Evolutionary conservation across 805 yeast species (phyloP), one percentile per base, ranked within the genome.

Genomic region (Lipomyces starkeyi): DNA sequence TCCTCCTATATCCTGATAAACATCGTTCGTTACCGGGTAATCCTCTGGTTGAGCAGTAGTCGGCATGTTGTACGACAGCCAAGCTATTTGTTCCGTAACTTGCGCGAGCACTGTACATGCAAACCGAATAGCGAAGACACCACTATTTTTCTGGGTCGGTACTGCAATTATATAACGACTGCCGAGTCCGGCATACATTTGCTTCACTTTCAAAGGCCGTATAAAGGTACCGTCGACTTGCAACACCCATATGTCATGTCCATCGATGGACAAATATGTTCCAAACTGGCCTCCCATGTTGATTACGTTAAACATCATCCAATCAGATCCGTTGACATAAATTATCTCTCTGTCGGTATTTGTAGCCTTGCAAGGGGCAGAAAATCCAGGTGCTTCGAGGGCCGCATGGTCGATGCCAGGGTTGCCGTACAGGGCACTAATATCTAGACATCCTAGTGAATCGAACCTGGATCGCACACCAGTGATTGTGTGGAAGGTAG

Each of bases 121-220:
- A 35, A 59, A 58, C 22, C 68, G 59, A 61, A 69, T 71, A 57
- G 52, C 58, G 62, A 54, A 63, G 2, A 68, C 52, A 65, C 71
- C 69, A 81, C 90, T 61, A 83, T 91, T 61, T 83, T 83, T 64
- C 87, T 85, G 73, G 91, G 90, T 69, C 97, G 97, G 22, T 17
- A 65, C 65, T 8, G 58, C 37, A 20, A 65, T 37, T 17, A 57
- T n/a, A 40, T 47, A 65, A 14, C 68, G 65, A 22, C 53, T 43
- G 17, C 66, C 68, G 27, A 57, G 57, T 2, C 59, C 55, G 32
- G 37, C 58, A 22, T 25, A 29, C 17, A 65, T 6, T 27, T 57
- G 58, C 17, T 65, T 29, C 25, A 61, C 65, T 7, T n/a, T 20
- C 59, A 35, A 53, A 11, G 65, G 68, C n/a, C 29, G 17, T 54